These are phyloP conservation scores for Aspergillus nomiae DNA, from an alignment of 2,329 filamentous ascomycete species.

Conservation along the genomic window DNA sequence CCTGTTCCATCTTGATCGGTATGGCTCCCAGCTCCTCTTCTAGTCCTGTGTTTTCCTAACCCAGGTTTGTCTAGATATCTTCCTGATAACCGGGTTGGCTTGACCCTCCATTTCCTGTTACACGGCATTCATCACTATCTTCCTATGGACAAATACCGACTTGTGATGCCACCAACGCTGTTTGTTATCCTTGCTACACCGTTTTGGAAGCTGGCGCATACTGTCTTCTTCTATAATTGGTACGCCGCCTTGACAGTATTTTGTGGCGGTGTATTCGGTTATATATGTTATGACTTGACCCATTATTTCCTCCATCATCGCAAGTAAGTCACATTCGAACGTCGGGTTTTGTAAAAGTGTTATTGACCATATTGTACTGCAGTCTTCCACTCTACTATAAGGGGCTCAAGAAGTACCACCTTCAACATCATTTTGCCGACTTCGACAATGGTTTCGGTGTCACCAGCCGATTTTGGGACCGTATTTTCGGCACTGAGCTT, in stretches of 20 bases:
- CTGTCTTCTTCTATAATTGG: constrained; percentile 83
- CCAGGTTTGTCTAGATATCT: constrained; percentile 62
- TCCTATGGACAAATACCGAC: constrained; percentile 96
- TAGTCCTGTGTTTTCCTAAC: constrained; percentile 21
- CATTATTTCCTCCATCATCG: constrained; percentile 98
- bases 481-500: constrained; percentile 86
- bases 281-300: constrained; percentile 94
- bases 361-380: constrained; percentile 13
- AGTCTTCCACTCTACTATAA: constrained; percentile 86
- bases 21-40: constrained; percentile 41
- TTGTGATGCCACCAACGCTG: constrained; percentile 94
- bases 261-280: constrained; percentile 91
- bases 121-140: constrained; percentile 98
- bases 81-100: constrained; percentile 83
- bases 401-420: constrained; percentile 93
- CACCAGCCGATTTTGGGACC: constrained; percentile 94
- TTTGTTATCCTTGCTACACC: constrained; percentile 82
- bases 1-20: constrained; percentile 92
- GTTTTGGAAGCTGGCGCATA: constrained; percentile 89
- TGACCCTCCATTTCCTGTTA: constrained; percentile 88
- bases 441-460: constrained; percentile 98
- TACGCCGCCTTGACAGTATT: constrained; percentile 75
- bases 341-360: neutral
- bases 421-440: constrained; percentile 96
- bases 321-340: constrained; percentile 59